Percentiles rank a stretch among this genome's conserved stretches.
phyloP scores from a whole-genome alignment of 2,329 filamentous ascomycete species.

The Stagonosporopsis rhizophila region DNA sequence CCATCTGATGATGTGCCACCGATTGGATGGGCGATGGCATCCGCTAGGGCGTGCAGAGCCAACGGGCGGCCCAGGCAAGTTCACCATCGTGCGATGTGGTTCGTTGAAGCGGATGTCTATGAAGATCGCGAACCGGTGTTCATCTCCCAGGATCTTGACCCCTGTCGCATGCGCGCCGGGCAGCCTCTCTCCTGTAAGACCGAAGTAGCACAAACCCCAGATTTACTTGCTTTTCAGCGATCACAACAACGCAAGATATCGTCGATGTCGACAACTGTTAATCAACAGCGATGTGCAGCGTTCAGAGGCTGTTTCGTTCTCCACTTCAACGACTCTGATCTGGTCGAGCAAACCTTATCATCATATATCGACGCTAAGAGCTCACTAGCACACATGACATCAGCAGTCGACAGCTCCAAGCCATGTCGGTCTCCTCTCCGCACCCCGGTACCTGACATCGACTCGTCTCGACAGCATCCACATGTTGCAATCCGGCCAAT shows the following conservation, averaged over 20 bases:
- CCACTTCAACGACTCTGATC: conserved; percentile 1
- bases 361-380: conserved; percentile 11
- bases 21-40: conserved; percentile 4
- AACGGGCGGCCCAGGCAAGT: conserved; percentile 4
- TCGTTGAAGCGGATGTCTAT: neutral
- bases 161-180: neutral
- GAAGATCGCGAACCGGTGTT: conserved; percentile 10
- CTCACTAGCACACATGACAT: conserved; percentile 14
- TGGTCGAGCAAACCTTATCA: conserved; percentile 1
- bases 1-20: neutral
- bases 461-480: conserved; percentile 9
- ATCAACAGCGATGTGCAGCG: neutral
- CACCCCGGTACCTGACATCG: conserved; percentile 16
- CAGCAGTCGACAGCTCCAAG: conserved; percentile 2
- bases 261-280: too few relatives aligned
- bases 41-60: conserved; percentile 2
- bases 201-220: neutral
- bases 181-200: neutral
- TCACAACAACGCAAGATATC: neutral
- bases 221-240: conserved; percentile 4
- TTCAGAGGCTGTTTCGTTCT: neutral
- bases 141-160: conserved; percentile 14
- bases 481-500: neutral
- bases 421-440: conserved; percentile 13
- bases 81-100: neutral